Base-by-base conservation (phyloP, 192 early-diverging fungal genomes). In the Coemansia sp. region DNA sequence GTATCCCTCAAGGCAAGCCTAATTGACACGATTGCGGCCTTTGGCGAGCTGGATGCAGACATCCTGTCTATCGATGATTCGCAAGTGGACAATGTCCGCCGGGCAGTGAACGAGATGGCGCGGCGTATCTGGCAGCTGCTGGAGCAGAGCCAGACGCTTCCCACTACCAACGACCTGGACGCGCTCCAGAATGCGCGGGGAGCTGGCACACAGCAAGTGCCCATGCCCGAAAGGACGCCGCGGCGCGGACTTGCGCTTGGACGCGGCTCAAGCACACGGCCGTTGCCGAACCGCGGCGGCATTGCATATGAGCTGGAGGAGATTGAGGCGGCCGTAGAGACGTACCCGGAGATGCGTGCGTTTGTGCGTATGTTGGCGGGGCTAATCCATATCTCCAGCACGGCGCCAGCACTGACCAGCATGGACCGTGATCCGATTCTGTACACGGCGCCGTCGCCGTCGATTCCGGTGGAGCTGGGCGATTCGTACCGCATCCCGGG, bases 281-380 rank as follows among this genome's bases (percentile, higher is more conserved):
- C 54, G 26, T 19, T 48, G 10, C 30, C 18, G 13, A 40, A 23
- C 40, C 76, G 54, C 20, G 64, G 75, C 38, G 84, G 86, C 13
- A 79, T 89, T 23, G 58, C 82, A 22, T 84, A 80, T 53, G 88
- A 96, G 64, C 65, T 96, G 44, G 81, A 90, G 22, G 89, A 93
- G 53, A 81, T 85, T 11, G 91, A 94, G 59, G 46, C 81, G 0
- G 74, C 75, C 5, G 83, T 78, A 28, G 79, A 91, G 47, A 84
- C 80, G 2, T 99, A 92, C 51, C 84, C 90, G 1, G 87, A 95
- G 67, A 94, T 90, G 6, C 56, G 90, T 5, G 84, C 93, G 1
- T 90, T 94, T 64, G 54, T 95, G 7, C 58, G 72, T 6, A 78
- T 99, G 3, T 54, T 99, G 10, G 72, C 74, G 2, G 60, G 75